Base-by-base conservation (phyloP, 2,329 filamentous ascomycete genomes). In the Paradendryphiella salina region DNA sequence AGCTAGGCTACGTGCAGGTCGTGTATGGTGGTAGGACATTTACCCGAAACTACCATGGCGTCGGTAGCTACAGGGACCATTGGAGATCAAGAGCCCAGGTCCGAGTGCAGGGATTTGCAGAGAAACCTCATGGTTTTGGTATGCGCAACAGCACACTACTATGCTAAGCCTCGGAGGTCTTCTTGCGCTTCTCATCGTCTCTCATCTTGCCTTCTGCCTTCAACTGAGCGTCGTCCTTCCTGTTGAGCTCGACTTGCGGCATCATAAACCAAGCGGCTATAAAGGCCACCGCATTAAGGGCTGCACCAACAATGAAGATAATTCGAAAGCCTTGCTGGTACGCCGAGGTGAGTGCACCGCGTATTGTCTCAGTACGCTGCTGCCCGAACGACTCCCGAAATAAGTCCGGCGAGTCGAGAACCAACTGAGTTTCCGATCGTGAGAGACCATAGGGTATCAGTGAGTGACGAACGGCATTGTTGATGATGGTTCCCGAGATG, bases 401-500 rank as follows among this genome's bases (percentile, higher is more conserved):
- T 6, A 53, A 32, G 3, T 36, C 53, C 1, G 57, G 59, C 1
- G 59, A 59, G 17, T 62, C 46, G 3, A 62, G 52, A 9, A 62
- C 37, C 7, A 62, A 13, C n/a, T 48, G 47, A 1, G 54, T 52
- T n/a, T 60, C 57, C 13, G 42, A 11, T 7, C 17, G 50, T 17
- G 55, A 53, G 8, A 63, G 45, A 3, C 38, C 53, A 9, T 54
- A 51, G 2, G 55, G 53, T 7, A 8, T 35, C 2, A 63, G 43
- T 1, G 49, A 56, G 3, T 18, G 20, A n/a, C 50, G 42, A 13
- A 63, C 34, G 1, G 57, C 53, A n/a, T 62, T 63, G 34, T 63
- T 63, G 53, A 78, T 72, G 4, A 64, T 50, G 2, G 61, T 61
- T 4, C 59, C 61, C 23, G 56, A 56, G n/a, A 85, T 72, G 0